Conservation (phyloP, 768 basidiomycete species). For the Symmetrospora coprosmae region DNA sequence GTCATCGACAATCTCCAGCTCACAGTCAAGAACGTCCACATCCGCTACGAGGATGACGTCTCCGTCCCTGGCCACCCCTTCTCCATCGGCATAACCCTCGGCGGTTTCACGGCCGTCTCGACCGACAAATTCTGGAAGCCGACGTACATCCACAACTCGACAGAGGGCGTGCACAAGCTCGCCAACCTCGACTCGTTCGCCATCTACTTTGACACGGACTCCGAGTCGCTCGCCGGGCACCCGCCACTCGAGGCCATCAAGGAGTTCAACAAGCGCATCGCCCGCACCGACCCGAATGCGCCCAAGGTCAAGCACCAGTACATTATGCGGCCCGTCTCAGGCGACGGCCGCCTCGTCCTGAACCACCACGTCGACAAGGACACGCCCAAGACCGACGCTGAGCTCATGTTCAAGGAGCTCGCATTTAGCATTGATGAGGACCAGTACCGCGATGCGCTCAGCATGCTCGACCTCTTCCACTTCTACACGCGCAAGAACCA, state of each 20-base stretch:
- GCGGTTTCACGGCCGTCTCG: slow-evolving; percentile 73
- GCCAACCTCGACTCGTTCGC: slow-evolving; percentile 74
- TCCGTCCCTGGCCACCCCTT: slow-evolving; percentile 98
- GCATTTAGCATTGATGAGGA: slow-evolving; percentile 79
- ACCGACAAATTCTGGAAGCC: slow-evolving; percentile 77
- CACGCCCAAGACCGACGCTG: slow-evolving; percentile 72
- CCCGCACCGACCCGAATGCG: slow-evolving; percentile 12
- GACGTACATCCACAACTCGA: slow-evolving; percentile 79
- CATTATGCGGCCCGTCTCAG: slow-evolving; percentile 86
- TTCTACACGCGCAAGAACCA: slow-evolving; percentile 65
- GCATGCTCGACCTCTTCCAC: slow-evolving; percentile 89
- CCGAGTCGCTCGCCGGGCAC: slow-evolving; percentile 58
- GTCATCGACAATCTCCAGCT: slow-evolving; percentile 93
- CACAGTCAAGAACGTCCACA: slow-evolving; percentile 61
- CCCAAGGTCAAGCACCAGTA: slow-evolving; percentile 60
- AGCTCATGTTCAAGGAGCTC: slow-evolving; percentile 81
- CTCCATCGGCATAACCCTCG: slow-evolving; percentile 74
- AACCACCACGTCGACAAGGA: slow-evolving; percentile 60
- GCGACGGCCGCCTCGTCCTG: slow-evolving; percentile 76
- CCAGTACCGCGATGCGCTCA: slow-evolving; percentile 86
- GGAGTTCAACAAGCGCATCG: slow-evolving; percentile 54
- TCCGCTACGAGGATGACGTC: slow-evolving; percentile 87
- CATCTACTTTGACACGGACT: slow-evolving; percentile 89
- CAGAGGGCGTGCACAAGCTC: slow-evolving; percentile 82
- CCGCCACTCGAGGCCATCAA: slow-evolving; percentile 52